A percentile compares a stretch with the other conserved stretches of the same genome.
These are phyloP conservation scores for Myochromella boudieri DNA, from an alignment of 768 basidiomycete species.

Conservation along the genomic window DNA sequence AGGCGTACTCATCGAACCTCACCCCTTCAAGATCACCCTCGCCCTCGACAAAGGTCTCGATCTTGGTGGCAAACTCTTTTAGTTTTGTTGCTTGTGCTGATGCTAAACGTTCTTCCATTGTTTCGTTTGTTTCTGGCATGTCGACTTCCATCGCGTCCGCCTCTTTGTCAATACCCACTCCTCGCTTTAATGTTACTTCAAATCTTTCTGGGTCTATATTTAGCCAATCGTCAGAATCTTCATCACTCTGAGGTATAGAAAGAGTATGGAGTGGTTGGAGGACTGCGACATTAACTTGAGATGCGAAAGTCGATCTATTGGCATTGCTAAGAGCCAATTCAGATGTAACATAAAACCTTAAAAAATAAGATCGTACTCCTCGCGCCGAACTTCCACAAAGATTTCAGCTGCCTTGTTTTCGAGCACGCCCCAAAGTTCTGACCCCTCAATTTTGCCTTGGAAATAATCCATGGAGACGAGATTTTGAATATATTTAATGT, in stretches of 20 bases:
- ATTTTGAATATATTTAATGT: slow-evolving; percentile 67
- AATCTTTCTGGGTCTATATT: slow-evolving; percentile 73
- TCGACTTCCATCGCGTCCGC: slow-evolving; percentile 52
- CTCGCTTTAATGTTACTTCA: slow-evolving; percentile 66
- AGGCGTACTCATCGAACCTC: slow-evolving; percentile 76
- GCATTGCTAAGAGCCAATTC: slow-evolving; percentile 41
- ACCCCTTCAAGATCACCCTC: slow-evolving; percentile 90
- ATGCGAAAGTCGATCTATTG: slow-evolving; percentile 74
- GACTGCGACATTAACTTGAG: slow-evolving; percentile 66
- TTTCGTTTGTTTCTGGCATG: slow-evolving; percentile 20
- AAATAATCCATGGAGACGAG: slow-evolving; percentile 75
- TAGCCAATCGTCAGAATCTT: slow-evolving; percentile 74
- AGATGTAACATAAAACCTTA: neutral
- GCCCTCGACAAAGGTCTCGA: slow-evolving; percentile 88
- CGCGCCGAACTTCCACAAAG: slow-evolving; percentile 61
- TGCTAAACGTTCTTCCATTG: slow-evolving; percentile 50
- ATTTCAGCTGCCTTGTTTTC: slow-evolving; percentile 70
- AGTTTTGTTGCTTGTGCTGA: slow-evolving; percentile 70
- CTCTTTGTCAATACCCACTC: slow-evolving; percentile 24
- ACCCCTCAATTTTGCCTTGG: slow-evolving; percentile 73
- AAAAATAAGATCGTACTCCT: slow-evolving; percentile 55
- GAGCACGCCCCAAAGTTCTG: slow-evolving; percentile 67
- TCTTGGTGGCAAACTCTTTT: slow-evolving; percentile 77
- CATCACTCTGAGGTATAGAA: slow-evolving; percentile 8
- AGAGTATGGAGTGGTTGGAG: slow-evolving; percentile 20